These are phyloP conservation scores for Digitaria exilis DNA, from an alignment of 202 grass and related monocot species.

Conservation along the genomic window DNA sequence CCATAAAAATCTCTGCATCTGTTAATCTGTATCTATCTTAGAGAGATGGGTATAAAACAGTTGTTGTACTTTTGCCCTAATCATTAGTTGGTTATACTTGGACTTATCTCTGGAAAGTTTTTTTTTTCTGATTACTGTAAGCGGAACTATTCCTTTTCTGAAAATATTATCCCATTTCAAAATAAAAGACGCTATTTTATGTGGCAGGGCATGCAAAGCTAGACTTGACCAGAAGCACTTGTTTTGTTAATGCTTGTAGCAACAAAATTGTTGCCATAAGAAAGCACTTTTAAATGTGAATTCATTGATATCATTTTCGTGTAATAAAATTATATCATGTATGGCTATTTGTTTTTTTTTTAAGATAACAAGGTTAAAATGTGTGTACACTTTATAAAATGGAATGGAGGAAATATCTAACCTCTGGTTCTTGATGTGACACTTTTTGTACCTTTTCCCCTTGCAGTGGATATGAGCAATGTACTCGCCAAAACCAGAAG, in stretches of 20 bases:
- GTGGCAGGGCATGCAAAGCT: not conserved
- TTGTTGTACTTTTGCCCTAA: not conserved
- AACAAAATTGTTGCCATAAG: not conserved
- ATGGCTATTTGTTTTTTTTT: not conserved
- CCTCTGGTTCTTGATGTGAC: slow-evolving; percentile 7
- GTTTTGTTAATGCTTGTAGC: not conserved
- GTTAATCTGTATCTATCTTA: not conserved
- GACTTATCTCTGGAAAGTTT: not conserved
- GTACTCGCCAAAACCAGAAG: slow-evolving; percentile 46
- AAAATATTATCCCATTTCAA: not conserved
- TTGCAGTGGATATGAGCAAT: slow-evolving; percentile 50
- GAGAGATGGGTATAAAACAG: not conserved
- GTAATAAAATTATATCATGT: not conserved
- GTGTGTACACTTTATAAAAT: not conserved
- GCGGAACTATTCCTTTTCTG: not conserved
- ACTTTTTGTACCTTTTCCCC: slow-evolving; percentile 5
- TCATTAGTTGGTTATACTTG: not conserved
- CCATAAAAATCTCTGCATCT: not conserved
- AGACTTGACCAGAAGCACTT: not conserved
- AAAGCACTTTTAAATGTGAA: not conserved
- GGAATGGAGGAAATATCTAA: not conserved
- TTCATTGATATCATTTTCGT: not conserved
- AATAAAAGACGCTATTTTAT: not conserved
- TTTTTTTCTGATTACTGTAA: slow-evolving; percentile 10
- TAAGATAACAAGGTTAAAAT: not conserved